A percentile compares a stretch with the other conserved stretches of the same genome.
These are phyloP conservation scores for Peziza echinospora DNA, from an alignment of 495 filamentous ascomycete species.

Conservation along the genomic window DNA sequence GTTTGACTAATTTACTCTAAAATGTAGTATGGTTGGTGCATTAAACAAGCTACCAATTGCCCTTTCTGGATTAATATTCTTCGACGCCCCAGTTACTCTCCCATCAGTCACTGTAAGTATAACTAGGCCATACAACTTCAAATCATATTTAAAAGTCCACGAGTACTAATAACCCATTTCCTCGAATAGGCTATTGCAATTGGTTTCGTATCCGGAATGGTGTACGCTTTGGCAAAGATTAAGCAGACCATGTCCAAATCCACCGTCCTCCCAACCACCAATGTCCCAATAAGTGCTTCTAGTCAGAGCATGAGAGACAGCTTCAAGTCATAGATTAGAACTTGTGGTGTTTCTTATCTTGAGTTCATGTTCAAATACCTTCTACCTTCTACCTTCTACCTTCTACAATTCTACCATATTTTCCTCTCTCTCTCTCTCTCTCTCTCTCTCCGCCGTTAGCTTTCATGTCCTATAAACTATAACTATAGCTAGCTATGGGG, in stretches of 20 bases:
- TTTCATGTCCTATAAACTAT: no score
- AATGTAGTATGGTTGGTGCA: slow-evolving; percentile 70
- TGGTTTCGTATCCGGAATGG: slow-evolving; percentile 77
- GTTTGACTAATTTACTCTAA: neutral
- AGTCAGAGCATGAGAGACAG: slow-evolving; percentile 78
- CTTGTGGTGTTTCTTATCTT: no score
- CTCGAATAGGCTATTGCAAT: slow-evolving; percentile 50
- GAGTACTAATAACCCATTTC: neutral
- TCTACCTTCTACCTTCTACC: no score
- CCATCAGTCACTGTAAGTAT: slow-evolving; percentile 38
- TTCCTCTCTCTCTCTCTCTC: no score
- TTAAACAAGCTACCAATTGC: slow-evolving; percentile 96
- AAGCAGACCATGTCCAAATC: slow-evolving; percentile 46
- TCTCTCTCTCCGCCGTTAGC: no score
- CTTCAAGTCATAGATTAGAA: slow-evolving; percentile 31
- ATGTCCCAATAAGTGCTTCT: slow-evolving; percentile 65
- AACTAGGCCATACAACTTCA: no score
- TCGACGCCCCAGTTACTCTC: slow-evolving; percentile 83
- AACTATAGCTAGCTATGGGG: no score
- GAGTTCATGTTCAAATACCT: no score
- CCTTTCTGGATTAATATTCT: slow-evolving; percentile 76
- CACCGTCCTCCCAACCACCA: slow-evolving; percentile 44
- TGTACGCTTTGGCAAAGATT: slow-evolving; percentile 82
- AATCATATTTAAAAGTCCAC: no score
- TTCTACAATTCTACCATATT: no score